phyloP scores from a whole-genome alignment of 164 flowering plant species.

The Vitis vinifera region ASM3070453v1 NC_081813.1:1401001-1401500 shows the following conservation, averaged over 20 bases:
- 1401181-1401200: conserved; percentile 35
- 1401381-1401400: too few relatives aligned
- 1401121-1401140: conserved; percentile 42
- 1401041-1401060: not conserved
- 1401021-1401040: too few relatives aligned
- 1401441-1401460: too few relatives aligned
- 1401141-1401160: conserved; percentile 31
- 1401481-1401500: too few relatives aligned
- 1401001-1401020: too few relatives aligned
- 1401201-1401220: conserved; percentile 35
- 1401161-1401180: conserved; percentile 38
- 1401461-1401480: too few relatives aligned
- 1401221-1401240: conserved; percentile 43
- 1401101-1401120: conserved; percentile 41
- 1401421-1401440: too few relatives aligned
- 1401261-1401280: conserved; percentile 14
- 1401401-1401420: too few relatives aligned
- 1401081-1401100: conserved; percentile 37
- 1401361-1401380: too few relatives aligned
- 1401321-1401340: not conserved
- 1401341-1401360: not conserved
- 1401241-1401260: conserved; percentile 45
- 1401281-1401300: conserved; percentile 3
- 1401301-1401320: not conserved
- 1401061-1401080: conserved; percentile 39